Percentiles rank a stretch among this genome's conserved stretches.
Evolutionary conservation across 345 rosid genomes (phyloP).

Genomic region (Murraya koenigii): DNA sequence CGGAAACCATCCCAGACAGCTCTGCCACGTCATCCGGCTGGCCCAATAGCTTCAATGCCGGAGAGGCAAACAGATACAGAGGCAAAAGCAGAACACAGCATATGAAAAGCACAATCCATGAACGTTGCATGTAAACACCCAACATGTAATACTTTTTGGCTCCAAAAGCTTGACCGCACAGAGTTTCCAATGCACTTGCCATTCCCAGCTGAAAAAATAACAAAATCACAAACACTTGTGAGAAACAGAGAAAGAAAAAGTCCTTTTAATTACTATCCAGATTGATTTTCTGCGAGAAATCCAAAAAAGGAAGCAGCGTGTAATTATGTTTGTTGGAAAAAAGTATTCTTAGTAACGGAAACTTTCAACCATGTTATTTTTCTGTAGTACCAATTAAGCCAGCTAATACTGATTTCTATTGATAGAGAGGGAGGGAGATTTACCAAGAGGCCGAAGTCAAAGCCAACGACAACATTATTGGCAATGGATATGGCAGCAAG

Average conservation of each 20-base stretch:
- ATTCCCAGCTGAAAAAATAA: slow-evolving; percentile 48
- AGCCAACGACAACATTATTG: slow-evolving; percentile 64
- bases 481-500: slow-evolving; percentile 89
- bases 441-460: slow-evolving; percentile 87
- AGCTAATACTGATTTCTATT: not conserved
- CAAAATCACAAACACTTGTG: not conserved
- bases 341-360: not conserved
- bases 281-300: not conserved
- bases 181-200: slow-evolving; percentile 68
- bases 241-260: not conserved
- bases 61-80: slow-evolving; percentile 47
- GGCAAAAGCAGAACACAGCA: slow-evolving; percentile 56
- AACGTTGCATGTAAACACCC: slow-evolving; percentile 74
- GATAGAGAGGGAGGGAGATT: slow-evolving; percentile 1
- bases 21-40: slow-evolving; percentile 65
- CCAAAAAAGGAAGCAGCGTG: not conserved
- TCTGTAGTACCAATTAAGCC: not conserved
- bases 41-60: slow-evolving; percentile 56
- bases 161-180: slow-evolving; percentile 71
- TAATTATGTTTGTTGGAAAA: too few species aligned
- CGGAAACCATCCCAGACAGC: slow-evolving; percentile 45
- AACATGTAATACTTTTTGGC: slow-evolving; percentile 65
- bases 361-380: not conserved
- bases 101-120: slow-evolving; percentile 63
- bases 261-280: not conserved